Conservation (phyloP, 352 stramenopile species). For the Phytophthora cryptogea region DNA sequence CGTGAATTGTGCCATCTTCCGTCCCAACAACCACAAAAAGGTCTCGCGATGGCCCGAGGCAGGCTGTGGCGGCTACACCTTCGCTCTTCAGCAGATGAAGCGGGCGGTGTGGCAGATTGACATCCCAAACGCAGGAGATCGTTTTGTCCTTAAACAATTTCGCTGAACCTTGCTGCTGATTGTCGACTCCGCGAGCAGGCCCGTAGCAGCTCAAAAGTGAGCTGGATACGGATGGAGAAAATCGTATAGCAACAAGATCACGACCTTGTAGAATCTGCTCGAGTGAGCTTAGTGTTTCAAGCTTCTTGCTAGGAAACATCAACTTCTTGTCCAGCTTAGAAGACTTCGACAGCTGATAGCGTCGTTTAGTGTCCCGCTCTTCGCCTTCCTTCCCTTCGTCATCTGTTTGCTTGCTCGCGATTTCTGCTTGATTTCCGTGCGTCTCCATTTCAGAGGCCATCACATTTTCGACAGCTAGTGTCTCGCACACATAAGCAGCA, state of each 20-base stretch:
- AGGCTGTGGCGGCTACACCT: conserved; percentile 42
- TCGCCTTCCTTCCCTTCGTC: conserved; percentile 22
- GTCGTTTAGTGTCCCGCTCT: conserved; percentile 3
- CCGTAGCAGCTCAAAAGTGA: conserved; percentile 52
- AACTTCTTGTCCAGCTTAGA: conserved; percentile 39
- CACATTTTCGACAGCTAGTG: conserved; percentile 56
- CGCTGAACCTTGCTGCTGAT: conserved; percentile 5
- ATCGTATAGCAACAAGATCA: conserved; percentile 45
- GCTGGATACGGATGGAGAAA: conserved; percentile 57
- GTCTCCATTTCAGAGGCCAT: conserved; percentile 26
- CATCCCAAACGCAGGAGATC: conserved; percentile 68
- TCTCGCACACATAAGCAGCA: conserved; percentile 59
- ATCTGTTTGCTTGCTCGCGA: conserved; percentile 11
- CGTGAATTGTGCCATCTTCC: conserved; percentile 66
- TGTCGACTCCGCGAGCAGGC: background rate
- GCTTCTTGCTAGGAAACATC: conserved; percentile 31
- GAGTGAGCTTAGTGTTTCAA: conserved; percentile 17
- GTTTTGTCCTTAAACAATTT: conserved; percentile 42
- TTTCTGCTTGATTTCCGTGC: conserved; percentile 15
- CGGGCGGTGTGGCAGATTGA: conserved; percentile 52
- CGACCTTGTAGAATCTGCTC: conserved; percentile 37
- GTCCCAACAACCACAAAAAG: conserved; percentile 59
- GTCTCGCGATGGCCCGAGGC: conserved; percentile 54
- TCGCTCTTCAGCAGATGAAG: conserved; percentile 56
- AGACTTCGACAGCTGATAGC: conserved; percentile 42